Base-by-base conservation (phyloP, 2,329 filamentous ascomycete genomes). In the Alternaria panax region DNA sequence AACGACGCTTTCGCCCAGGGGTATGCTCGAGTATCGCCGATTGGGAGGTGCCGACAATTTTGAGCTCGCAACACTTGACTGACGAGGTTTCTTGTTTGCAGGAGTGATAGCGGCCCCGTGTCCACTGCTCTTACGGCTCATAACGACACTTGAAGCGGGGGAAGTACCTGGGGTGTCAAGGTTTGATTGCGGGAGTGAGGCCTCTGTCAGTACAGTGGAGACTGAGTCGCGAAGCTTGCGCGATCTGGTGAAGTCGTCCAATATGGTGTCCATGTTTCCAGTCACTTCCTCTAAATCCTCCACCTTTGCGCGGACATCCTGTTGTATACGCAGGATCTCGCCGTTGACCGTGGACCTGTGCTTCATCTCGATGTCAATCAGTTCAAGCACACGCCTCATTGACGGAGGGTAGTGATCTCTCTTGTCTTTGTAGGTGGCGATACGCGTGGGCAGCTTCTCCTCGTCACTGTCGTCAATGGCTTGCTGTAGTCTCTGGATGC, bases 271-370 rank as follows among this genome's bases (percentile, higher is more conserved):
- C 81, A 95, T 88, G 5, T 93, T 90, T 59, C 83, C 85, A 81
- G 95, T 94, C 63, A 91, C 87, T 14, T 85, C 84, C 72, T 93
- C 92, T 51, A 97, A 81, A 4, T 87, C 85, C 65, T 90, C 86
- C 87, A 93, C 96, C 69, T 90, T 89, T n/a, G 87, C 84, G 71
- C 92, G 89, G 81, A 97, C 90, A 70, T 98, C 93, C 7, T 88
- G 87, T 71, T 97, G 90, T 30, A 98, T 83, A 43, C 93, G 88
- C 27, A 98, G 79, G 63, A 98, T 95, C 79, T 98, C 95, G 43
- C 95, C 95, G 73, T 99, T 98, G 55, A 98, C 92, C 0, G 95
- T 98, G 50, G 97, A 83, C n/a, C 95, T 88, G 73, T 98, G 93
- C 74, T 92, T 91, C 71, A 98, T 90, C n/a, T 95, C 95, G 74